A percentile compares a stretch with the other conserved stretches of the same genome.
phyloP scores from a whole-genome alignment of 768 basidiomycete species.

The Tylopilus sp. region DNA sequence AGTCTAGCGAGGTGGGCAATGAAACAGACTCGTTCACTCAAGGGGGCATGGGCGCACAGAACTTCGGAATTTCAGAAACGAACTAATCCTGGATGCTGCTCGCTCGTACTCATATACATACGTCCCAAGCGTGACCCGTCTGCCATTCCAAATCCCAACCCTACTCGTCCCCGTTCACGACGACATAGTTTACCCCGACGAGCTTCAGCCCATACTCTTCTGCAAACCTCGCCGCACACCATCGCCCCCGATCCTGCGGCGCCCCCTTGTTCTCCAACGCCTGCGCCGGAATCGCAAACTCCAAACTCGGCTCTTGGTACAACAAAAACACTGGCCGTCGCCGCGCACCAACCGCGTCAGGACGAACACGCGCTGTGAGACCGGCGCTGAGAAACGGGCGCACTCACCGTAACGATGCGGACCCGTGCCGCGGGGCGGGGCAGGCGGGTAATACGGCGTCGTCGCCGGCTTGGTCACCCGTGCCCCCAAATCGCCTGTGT shows the following conservation, averaged over 20 bases:
- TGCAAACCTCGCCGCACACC: conserved; percentile 56
- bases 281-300: conserved; percentile 40
- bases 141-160: not conserved
- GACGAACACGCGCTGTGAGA: not conserved
- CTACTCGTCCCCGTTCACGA: conserved; percentile 32
- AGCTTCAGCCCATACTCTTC: conserved; percentile 48
- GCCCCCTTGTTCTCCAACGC: conserved; percentile 45
- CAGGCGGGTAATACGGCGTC: conserved; percentile 57
- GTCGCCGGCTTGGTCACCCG: conserved; percentile 43
- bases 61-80: too few species aligned
- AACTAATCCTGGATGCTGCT: too few species aligned
- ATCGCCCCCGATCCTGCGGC: conserved; percentile 46
- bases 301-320: conserved; percentile 51
- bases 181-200: conserved; percentile 58
- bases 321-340: conserved; percentile 48
- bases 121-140: too few species aligned
- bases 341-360: not conserved
- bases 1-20: too few species aligned
- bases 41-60: too few species aligned
- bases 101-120: too few species aligned
- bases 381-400: too few species aligned
- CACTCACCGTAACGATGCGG: conserved; percentile 58
- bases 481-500: conserved; percentile 34
- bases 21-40: too few species aligned
- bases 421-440: conserved; percentile 51